Base-by-base conservation (phyloP, 768 basidiomycete genomes). In the Lepiota brunneoincarnata region DNA sequence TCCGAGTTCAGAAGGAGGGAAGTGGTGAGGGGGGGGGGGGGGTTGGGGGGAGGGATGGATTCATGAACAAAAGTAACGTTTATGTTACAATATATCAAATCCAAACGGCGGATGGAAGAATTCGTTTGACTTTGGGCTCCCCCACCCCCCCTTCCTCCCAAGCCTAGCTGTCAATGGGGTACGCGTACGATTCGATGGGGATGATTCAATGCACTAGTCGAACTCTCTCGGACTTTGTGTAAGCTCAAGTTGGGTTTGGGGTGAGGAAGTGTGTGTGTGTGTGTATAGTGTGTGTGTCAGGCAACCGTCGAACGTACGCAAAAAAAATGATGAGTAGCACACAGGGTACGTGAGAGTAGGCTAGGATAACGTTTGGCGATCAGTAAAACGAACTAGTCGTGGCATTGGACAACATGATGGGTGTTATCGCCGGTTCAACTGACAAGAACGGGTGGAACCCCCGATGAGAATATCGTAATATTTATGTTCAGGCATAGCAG, bases 71-170 rank as follows among this genome's bases (percentile, higher is more conserved):
- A 52, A 18, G 39, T 54, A 34, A 35, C 46, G 45, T 48, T 54
- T 54, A 41, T 54, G 45, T 48, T 54, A 54, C 45, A 54, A 54
- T 54, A 48, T 54, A 54, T 54, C 53, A 54, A 54, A 23, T 26
- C 23, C 28, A 47, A 45, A 52, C 6, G 35, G 51, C 21, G 23
- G 35, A 47, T 34, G 35, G 38, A 41, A 44, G 44, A 44, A 35
- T 54, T 35, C 6, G 11, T n/a, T 54, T 41, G 53, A 38, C 46
- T 54, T 54, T 46, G 52, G 50, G 50, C 50, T 10, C n/a, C 28
- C n/a, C n/a, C n/a, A n/a, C n/a, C n/a, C n/a, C n/a, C n/a, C n/a
- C n/a, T n/a, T n/a, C n/a, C n/a, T n/a, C n/a, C n/a, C n/a, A n/a
- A 51, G 40, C 2, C 12, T 47, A 39, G 17, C 45, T 54, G 53